phyloP scores from a whole-genome alignment of 768 basidiomycete species.

The Suillus luteus region DNA sequence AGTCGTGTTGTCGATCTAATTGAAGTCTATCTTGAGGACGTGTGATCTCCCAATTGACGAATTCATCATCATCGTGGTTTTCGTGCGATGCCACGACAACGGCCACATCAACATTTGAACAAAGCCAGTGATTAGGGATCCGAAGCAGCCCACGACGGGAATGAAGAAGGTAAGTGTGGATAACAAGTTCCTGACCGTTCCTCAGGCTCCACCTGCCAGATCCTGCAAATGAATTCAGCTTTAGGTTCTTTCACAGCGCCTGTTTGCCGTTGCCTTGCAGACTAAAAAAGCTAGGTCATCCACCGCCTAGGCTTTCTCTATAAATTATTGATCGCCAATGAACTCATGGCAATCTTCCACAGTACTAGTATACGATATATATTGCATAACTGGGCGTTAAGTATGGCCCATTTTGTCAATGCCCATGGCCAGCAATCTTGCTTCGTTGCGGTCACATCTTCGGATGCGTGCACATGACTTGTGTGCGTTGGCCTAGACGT shows the following conservation, averaged over 20 bases:
- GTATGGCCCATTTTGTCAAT: neutral
- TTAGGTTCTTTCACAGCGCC: neutral
- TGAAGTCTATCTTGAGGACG: slow-evolving; percentile 40
- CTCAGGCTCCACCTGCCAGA: neutral
- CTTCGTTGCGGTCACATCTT: slow-evolving; percentile 8
- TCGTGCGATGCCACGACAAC: slow-evolving; percentile 67
- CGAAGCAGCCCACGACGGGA: neutral
- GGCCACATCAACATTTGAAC: slow-evolving; percentile 60
- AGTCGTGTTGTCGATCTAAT: neutral
- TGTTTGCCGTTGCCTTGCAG: slow-evolving; percentile 1
- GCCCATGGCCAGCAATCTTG: neutral
- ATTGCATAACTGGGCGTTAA: neutral
- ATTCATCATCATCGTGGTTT: neutral
- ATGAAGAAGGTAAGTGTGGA: neutral
- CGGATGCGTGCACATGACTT: neutral
- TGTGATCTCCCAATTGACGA: slow-evolving; percentile 8
- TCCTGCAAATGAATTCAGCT: neutral
- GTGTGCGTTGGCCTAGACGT: neutral
- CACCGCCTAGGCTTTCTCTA: neutral
- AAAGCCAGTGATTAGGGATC: neutral
- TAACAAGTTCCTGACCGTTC: neutral
- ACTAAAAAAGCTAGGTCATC: neutral
- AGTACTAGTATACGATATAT: neutral
- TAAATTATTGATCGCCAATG: neutral
- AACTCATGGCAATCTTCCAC: neutral